A percentile compares a stretch with the other conserved stretches of the same genome.
Evolutionary conservation across 108 stramenopile genomes (phyloP).

Genomic region (Halocafeteria seosinensis): DNA sequence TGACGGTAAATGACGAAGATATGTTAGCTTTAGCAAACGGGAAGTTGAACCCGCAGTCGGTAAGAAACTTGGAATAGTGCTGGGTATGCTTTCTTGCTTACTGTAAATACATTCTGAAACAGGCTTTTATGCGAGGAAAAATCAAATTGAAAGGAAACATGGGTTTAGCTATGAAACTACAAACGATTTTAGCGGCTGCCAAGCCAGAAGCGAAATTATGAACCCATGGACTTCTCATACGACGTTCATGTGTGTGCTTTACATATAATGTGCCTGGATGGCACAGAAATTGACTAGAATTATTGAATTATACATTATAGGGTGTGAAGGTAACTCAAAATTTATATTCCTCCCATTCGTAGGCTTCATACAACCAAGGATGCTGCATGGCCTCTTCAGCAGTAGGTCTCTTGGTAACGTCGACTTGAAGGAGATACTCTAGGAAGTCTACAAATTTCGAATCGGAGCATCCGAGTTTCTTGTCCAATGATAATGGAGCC

Average conservation of each 20-base stretch:
- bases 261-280: too few species aligned
- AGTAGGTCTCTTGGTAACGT: not conserved
- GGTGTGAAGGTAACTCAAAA: too few species aligned
- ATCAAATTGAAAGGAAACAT: conserved; percentile 4
- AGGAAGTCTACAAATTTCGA: not conserved
- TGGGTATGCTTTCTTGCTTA: too few species aligned
- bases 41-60: conserved; percentile 1
- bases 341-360: too few species aligned
- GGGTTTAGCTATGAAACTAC: conserved; percentile 1
- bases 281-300: too few species aligned
- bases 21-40: not conserved
- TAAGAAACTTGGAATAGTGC: too few species aligned
- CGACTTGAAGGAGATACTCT: not conserved
- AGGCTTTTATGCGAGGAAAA: not conserved
- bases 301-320: too few species aligned
- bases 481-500: not conserved
- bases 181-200: not conserved
- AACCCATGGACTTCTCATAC: too few species aligned
- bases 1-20: not conserved
- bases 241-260: too few species aligned
- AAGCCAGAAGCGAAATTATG: not conserved
- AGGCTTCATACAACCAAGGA: too few species aligned
- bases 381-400: conserved; percentile 2
- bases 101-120: too few species aligned
- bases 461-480: not conserved